Conservation (phyloP, 495 filamentous ascomycete species). For the Penicillium chermesinum region DNA sequence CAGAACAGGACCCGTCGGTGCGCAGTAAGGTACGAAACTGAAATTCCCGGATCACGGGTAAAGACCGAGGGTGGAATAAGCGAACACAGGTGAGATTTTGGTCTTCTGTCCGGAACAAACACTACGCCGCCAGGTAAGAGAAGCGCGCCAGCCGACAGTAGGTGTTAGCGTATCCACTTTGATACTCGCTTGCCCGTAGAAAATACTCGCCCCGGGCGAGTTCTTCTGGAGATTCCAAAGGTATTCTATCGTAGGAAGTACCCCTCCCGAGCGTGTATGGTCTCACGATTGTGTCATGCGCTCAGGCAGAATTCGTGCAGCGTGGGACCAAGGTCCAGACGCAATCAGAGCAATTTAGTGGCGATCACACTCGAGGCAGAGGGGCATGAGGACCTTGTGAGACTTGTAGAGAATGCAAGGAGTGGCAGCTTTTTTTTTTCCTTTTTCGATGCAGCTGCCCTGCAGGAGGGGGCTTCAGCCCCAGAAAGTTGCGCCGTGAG, state of each 20-base stretch:
- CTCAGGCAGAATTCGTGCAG: conserved; percentile 3
- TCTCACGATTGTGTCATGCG: conserved; percentile 18
- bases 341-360: conserved; percentile 20
- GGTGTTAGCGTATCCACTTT: not conserved
- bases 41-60: conserved; percentile 1
- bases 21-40: not conserved
- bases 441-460: not conserved
- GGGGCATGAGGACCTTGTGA: conserved; percentile 22
- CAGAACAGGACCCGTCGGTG: not conserved
- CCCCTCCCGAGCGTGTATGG: conserved; percentile 5
- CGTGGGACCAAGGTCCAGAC: conserved; percentile 9
- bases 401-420: conserved; percentile 3
- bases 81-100: conserved; percentile 16
- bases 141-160: not conserved
- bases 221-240: not conserved
- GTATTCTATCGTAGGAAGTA: not conserved
- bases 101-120: not conserved
- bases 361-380: conserved; percentile 13
- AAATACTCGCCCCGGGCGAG: not conserved
- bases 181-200: not conserved
- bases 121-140: conserved; percentile 8
- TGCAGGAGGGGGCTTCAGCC: not conserved
- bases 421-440: not conserved
- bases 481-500: conserved; percentile 18
- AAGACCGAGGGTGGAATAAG: conserved; percentile 2